Percentiles rank a stretch among this genome's conserved stretches.
phyloP scores from a whole-genome alignment of 345 rosid genomes.

The Hypericum androsaemum region DNA sequence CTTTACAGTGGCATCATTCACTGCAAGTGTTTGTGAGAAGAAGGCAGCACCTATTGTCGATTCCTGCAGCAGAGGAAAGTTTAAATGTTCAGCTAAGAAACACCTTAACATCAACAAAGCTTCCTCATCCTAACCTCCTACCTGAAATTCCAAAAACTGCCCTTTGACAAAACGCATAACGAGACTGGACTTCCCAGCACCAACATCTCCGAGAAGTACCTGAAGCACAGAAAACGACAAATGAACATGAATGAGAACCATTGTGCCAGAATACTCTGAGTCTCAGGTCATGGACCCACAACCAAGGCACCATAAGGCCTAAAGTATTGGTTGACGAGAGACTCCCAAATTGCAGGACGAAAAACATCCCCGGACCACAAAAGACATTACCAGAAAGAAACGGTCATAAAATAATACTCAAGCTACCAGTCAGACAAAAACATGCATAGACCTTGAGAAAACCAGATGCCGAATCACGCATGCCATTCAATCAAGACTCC shows the following conservation, averaged over 20 bases:
- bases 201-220: conserved; percentile 96
- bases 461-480: too few species aligned
- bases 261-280: too few species aligned
- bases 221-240: conserved; percentile 20
- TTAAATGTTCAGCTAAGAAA: neutral
- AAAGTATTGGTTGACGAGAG: too few species aligned
- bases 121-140: conserved; percentile 6
- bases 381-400: too few species aligned
- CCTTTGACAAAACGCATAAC: conserved; percentile 87
- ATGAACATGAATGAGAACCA: conserved; percentile 8
- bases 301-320: too few species aligned
- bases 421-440: too few species aligned
- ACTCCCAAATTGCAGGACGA: too few species aligned
- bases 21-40: conserved; percentile 92
- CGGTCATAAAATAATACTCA: too few species aligned
- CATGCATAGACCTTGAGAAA: too few species aligned
- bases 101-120: neutral
- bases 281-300: too few species aligned
- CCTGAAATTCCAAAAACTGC: conserved; percentile 92
- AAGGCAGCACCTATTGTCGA: conserved; percentile 97
- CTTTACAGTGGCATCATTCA: conserved; percentile 81
- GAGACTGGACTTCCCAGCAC: conserved; percentile 92
- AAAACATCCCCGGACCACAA: too few species aligned
- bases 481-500: too few species aligned
- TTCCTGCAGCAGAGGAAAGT: conserved; percentile 41